Evolutionary conservation across 768 basidiomycete genomes (phyloP).

Genomic region (Lactarius sp.): DNA sequence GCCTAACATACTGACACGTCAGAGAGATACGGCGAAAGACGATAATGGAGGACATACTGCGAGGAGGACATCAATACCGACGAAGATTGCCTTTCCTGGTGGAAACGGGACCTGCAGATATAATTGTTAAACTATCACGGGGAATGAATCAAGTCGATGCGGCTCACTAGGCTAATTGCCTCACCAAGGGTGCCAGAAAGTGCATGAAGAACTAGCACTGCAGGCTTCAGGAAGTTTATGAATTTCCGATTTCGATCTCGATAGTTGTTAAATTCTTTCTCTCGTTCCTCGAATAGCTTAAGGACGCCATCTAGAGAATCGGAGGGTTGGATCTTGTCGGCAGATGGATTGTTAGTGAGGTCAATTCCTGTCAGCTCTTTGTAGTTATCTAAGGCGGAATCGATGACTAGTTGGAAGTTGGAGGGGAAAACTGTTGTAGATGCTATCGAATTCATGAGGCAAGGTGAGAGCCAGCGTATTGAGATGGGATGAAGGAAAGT

Average conservation of each 20-base stretch:
- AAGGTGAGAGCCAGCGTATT: too few relatives aligned
- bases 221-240: constrained; percentile 8
- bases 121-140: background rate
- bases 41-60: background rate
- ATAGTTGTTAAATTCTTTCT: constrained; percentile 9
- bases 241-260: constrained; percentile 9
- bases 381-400: background rate
- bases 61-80: constrained; percentile 10
- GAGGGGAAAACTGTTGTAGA: background rate
- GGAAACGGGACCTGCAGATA: background rate
- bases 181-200: constrained; percentile 6
- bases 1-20: background rate
- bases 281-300: background rate
- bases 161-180: background rate
- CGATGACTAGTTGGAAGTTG: background rate
- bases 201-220: background rate
- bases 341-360: constrained; percentile 1
- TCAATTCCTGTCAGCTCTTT: constrained; percentile 9
- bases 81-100: constrained; percentile 9
- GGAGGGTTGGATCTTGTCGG: background rate
- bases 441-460: background rate
- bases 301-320: constrained; percentile 2
- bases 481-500: background rate
- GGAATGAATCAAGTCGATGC: background rate
- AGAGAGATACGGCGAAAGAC: background rate